Percentiles rank a stretch among this genome's conserved stretches.
phyloP scores from a whole-genome alignment of 164 flowering plant genomes.

The Macadamia tetraphylla region DNA sequence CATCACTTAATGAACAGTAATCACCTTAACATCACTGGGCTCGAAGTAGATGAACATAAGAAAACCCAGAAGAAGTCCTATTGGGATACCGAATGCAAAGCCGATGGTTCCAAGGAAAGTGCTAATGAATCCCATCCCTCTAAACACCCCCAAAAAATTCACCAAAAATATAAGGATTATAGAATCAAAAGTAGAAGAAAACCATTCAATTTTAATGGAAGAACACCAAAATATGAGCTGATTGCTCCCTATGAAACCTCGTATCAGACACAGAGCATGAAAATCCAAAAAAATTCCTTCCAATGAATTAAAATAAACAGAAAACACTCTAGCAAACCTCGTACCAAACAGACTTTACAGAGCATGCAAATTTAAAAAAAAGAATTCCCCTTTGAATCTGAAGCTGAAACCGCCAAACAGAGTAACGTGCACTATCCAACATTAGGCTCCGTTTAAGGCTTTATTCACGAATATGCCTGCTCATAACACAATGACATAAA shows the following conservation, averaged over 20 bases:
- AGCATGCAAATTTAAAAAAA: background rate
- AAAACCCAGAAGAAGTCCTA: constrained; percentile 47
- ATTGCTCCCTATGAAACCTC: background rate
- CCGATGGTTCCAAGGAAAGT: constrained; percentile 36
- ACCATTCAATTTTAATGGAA: background rate
- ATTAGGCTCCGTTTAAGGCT: background rate
- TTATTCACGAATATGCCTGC: background rate
- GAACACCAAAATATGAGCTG: background rate
- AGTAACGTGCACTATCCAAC: background rate
- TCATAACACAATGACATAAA: background rate
- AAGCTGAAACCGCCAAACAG: constrained; percentile 11
- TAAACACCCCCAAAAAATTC: background rate
- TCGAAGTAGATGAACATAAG: constrained; percentile 39
- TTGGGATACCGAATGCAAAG: constrained; percentile 36
- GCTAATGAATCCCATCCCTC: constrained; percentile 37
- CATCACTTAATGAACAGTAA: background rate
- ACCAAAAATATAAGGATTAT: too few relatives aligned
- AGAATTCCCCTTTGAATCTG: constrained; percentile 5
- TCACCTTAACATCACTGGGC: constrained; percentile 37
- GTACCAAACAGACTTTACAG: too few relatives aligned
- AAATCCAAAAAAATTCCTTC: too few relatives aligned
- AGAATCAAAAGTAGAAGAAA: background rate
- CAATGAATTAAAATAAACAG: too few relatives aligned
- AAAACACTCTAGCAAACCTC: too few relatives aligned
- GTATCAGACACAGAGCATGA: too few relatives aligned